phyloP scores from a whole-genome alignment of 2,329 filamentous ascomycete species.

The Fusarium sterilihyphosum region DNA sequence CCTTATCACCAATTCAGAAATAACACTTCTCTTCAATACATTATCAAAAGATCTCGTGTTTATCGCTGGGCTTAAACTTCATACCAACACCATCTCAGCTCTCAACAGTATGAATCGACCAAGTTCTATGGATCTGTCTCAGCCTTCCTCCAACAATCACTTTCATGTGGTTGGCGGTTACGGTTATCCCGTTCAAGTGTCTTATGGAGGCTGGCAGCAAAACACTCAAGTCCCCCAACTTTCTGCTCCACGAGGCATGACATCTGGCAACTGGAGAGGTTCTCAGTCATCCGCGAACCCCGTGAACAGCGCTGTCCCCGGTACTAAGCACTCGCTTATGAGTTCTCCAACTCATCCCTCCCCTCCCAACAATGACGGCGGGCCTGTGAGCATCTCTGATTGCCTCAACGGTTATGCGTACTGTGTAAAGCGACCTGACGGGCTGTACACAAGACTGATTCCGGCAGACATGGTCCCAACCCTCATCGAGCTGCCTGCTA shows the following conservation, averaged over 20 bases:
- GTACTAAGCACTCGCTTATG: conserved; percentile 26
- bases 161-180: background rate
- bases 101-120: background rate
- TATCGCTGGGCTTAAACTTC: background rate
- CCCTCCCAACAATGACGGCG: background rate
- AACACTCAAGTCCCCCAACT: conserved; percentile 6
- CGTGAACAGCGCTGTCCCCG: background rate
- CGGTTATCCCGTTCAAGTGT: conserved; percentile 6
- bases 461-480: conserved; percentile 34
- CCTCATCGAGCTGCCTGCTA: conserved; percentile 54
- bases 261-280: conserved; percentile 36
- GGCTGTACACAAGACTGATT: conserved; percentile 31
- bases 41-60: background rate
- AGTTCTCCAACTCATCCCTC: background rate
- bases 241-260: conserved; percentile 34
- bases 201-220: conserved; percentile 27
- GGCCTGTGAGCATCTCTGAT: conserved; percentile 31
- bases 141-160: conserved; percentile 2
- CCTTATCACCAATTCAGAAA: background rate
- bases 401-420: conserved; percentile 33
- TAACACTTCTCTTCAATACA: background rate
- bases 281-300: conserved; percentile 12
- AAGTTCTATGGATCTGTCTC: conserved; percentile 7
- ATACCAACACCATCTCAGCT: background rate
- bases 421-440: conserved; percentile 27